A percentile compares a stretch with the other conserved stretches of the same genome.
Conservation (phyloP, 1,284 basidiomycete species). For the Leccinum subspadiceum region DNA sequence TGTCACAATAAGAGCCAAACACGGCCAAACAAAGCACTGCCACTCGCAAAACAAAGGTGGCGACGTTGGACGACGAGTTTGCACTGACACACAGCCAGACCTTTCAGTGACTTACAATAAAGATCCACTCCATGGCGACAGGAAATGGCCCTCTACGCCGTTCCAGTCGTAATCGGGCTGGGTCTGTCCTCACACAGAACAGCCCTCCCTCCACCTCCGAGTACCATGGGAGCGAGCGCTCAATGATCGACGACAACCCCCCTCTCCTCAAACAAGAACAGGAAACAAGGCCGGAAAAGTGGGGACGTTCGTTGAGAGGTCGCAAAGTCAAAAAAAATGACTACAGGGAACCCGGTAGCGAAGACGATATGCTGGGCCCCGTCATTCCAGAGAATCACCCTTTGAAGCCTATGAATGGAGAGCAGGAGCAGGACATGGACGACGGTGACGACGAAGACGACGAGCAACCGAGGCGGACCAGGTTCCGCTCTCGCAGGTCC, state of each 20-base stretch:
- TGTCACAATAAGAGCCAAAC: slow-evolving; percentile 23
- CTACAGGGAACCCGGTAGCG: slow-evolving; percentile 54
- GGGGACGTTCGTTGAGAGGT: slow-evolving; percentile 41
- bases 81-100: slow-evolving; percentile 15
- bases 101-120: slow-evolving; percentile 29
- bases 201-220: slow-evolving; percentile 59
- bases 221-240: slow-evolving; percentile 60
- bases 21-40: slow-evolving; percentile 30
- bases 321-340: slow-evolving; percentile 43
- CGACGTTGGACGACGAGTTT: slow-evolving; percentile 17
- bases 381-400: slow-evolving; percentile 6
- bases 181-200: slow-evolving; percentile 28
- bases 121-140: slow-evolving; percentile 32
- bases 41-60: slow-evolving; percentile 34
- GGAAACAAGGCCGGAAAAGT: slow-evolving; percentile 32
- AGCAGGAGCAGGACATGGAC: slow-evolving; percentile 22
- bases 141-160: slow-evolving; percentile 35
- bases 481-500: slow-evolving; percentile 17
- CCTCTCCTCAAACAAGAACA: slow-evolving; percentile 28
- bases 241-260: slow-evolving; percentile 39
- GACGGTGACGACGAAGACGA: slow-evolving; percentile 35
- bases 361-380: slow-evolving; percentile 34
- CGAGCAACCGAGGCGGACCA: slow-evolving; percentile 30
- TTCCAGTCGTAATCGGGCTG: slow-evolving; percentile 36
- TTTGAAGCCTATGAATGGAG: slow-evolving; percentile 27